Evolutionary conservation across 768 basidiomycete species (phyloP), one percentile per base, ranked within the genome.

Genomic region (Sarcomyxa edulis): DNA sequence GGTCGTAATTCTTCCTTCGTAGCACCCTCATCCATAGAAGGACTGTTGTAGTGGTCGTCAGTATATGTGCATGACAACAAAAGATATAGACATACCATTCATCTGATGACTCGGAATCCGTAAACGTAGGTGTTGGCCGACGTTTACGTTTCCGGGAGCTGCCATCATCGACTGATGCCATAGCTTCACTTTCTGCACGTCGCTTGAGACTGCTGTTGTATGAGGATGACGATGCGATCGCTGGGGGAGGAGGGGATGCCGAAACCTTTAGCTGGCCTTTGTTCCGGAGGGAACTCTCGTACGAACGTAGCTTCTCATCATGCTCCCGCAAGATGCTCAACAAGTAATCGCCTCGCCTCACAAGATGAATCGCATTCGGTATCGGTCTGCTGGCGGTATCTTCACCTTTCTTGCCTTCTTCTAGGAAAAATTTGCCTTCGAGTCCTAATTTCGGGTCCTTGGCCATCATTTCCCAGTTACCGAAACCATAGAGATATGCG

Each of bases 361-460:
- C 95, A 33, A 99, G 84, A 62, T 99, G 96, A 45, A 99, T 97
- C 21, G 96, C 91, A 52, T 94, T 96, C 24, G 96, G 96, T 50
- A 95, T 95, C 7, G 89, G 89, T 53, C 89, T 78, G 48, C 76
- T 86, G 11, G 86, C 72, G 26, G 81, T 64, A 51, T 93, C 87
- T 64, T 91, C 86, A 22, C 81, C 84, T 61, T 96, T 95, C 69
- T 97, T 98, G 50, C 86, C 89, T 59, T 97, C 94, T 56, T 97
- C 96, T 36, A 99, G 72, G 79, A 97, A 98, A 68, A 99, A 95
- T 57, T 97, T 97, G 59, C 85, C 91, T 2, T 80, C 75, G 10
- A 99, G 71, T 2, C 81, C 79, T 9, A 99, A 79, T 43, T 77
- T 77, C 9, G 77, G 59, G 56, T 99, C 96, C 63, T 93, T 89